Conservation (phyloP, 1,139 yeast species). For the Candida pseudoviswanathii region DNA sequence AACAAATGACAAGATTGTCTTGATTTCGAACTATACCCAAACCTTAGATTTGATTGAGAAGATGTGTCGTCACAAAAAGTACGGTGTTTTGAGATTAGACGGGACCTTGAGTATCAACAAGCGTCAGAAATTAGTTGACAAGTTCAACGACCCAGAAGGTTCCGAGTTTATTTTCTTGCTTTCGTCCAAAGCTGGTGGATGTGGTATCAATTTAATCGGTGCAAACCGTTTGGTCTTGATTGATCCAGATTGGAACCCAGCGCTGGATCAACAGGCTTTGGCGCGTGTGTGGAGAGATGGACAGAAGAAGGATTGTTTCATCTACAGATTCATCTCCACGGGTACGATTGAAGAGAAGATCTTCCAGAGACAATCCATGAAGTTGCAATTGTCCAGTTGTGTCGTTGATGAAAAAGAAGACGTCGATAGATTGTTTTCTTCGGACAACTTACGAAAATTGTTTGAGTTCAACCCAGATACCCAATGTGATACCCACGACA, state of each 20-base stretch:
- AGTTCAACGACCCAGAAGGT: conserved; percentile 87
- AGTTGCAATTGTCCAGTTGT: conserved; percentile 87
- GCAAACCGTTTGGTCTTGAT: conserved; percentile 86
- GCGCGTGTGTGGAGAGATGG: conserved; percentile 99
- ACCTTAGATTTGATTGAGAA: conserved; percentile 88
- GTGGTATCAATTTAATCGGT: conserved; percentile 96
- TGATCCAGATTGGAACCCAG: conserved; percentile 99
- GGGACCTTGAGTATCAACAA: conserved; percentile 93
- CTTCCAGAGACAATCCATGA: conserved; percentile 96
- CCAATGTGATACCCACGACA: conserved; percentile 88
- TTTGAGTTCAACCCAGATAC: conserved; percentile 73
- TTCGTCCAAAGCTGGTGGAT: conserved; percentile 98
- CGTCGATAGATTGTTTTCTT: conserved; percentile 87
- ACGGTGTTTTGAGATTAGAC: conserved; percentile 83
- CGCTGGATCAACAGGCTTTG: conserved; percentile 96
- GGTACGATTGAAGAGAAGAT: conserved; percentile 97
- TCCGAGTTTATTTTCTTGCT: conserved; percentile 84
- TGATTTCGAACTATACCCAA: conserved; percentile 92
- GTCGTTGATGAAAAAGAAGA: conserved; percentile 97
- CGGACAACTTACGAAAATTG: conserved; percentile 75
- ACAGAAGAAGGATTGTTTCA: conserved; percentile 94
- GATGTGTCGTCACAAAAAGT: conserved; percentile 73
- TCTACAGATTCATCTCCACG: conserved; percentile 88
- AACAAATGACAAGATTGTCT: conserved; percentile 91
- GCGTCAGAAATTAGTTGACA: conserved; percentile 89